These are phyloP conservation scores for Annona cherimola DNA, from an alignment of 164 flowering plant species.

Conservation along the genomic window DNA sequence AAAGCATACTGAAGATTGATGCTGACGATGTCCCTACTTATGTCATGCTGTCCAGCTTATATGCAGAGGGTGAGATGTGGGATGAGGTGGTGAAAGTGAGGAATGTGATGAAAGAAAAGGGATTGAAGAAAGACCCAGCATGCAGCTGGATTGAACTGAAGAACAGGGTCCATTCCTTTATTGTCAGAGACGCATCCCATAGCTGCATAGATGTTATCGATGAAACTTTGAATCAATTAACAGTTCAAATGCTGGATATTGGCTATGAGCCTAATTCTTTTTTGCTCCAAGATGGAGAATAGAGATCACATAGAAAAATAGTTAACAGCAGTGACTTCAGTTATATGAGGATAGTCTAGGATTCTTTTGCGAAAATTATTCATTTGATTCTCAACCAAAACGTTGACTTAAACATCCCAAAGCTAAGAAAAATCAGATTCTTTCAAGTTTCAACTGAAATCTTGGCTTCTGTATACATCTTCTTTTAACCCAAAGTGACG, in stretches of 20 bases:
- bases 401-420: neutral
- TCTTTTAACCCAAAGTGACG: neutral
- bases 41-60: constrained; percentile 36
- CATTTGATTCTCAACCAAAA: neutral
- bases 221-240: constrained; percentile 22
- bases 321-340: neutral
- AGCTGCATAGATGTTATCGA: constrained; percentile 10
- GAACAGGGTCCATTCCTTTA: constrained; percentile 22
- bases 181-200: constrained; percentile 15
- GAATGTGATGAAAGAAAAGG: constrained; percentile 28
- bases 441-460: neutral
- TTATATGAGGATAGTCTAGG: neutral
- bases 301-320: neutral
- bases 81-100: constrained; percentile 30
- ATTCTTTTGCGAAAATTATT: neutral
- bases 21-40: constrained; percentile 40
- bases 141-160: constrained; percentile 43
- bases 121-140: constrained; percentile 40
- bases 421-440: neutral
- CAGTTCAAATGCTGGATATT: constrained; percentile 24
- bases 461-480: neutral
- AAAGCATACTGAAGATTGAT: constrained; percentile 28
- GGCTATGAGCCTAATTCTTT: constrained; percentile 21
- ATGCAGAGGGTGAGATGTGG: constrained; percentile 42
- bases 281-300: constrained; percentile 5